Percentiles rank a stretch among this genome's conserved stretches.
These are phyloP conservation scores for Mycena citricolor DNA, from an alignment of 1,284 basidiomycete species.

Conservation along the genomic window DNA sequence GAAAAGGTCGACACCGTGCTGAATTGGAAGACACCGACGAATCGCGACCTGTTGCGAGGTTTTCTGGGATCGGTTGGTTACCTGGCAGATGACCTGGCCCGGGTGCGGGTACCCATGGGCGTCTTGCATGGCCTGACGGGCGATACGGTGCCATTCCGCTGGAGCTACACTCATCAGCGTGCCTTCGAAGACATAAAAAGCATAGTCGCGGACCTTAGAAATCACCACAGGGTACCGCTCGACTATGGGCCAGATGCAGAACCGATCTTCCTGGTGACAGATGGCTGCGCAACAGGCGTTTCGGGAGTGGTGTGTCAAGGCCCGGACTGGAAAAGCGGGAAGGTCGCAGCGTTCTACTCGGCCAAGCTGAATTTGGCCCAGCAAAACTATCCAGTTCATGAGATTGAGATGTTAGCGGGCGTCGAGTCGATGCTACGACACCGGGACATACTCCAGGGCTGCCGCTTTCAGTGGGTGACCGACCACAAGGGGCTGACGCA, in stretches of 20 bases:
- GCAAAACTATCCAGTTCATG: constrained; percentile 33
- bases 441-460: constrained; percentile 29
- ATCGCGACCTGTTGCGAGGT: constrained; percentile 13
- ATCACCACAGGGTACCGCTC: constrained; percentile 22
- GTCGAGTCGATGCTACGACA: constrained; percentile 31
- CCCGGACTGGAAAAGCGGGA: constrained; percentile 13
- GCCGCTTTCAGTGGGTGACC: constrained; percentile 31
- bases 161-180: constrained; percentile 26
- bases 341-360: constrained; percentile 18
- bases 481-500: constrained; percentile 36
- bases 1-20: constrained; percentile 30
- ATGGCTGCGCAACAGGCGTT: constrained; percentile 20
- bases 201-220: constrained; percentile 16
- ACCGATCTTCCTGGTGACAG: constrained; percentile 25
- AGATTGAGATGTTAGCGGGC: constrained; percentile 32
- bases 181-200: constrained; percentile 27
- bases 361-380: constrained; percentile 32
- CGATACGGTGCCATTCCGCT: constrained; percentile 19
- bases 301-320: constrained; percentile 17
- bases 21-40: constrained; percentile 29
- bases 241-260: constrained; percentile 21
- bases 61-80: constrained; percentile 26
- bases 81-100: constrained; percentile 19
- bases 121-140: constrained; percentile 23
- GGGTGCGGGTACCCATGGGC: constrained; percentile 22